Base-by-base conservation (phyloP, 2,329 filamentous ascomycete genomes). In the Fusarium papillatum region DNA sequence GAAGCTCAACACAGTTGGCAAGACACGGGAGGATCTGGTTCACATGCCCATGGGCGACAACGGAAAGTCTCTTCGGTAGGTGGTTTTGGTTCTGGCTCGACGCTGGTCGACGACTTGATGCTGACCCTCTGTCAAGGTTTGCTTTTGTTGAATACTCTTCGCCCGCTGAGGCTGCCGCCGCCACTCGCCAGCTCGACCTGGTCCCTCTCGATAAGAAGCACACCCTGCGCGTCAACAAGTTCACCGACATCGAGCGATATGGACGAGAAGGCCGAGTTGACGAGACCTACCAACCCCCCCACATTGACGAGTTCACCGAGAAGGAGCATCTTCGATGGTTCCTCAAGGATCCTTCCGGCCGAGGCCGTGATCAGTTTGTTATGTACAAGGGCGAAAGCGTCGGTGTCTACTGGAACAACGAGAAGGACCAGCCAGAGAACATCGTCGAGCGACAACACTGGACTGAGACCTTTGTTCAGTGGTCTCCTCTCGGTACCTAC, bases 381-480 rank as follows among this genome's bases (percentile, higher is more conserved):
- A 95, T 98, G 91, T 98, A 94, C 89, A 93, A 95, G 65, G 94
- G 93, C 78, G 97, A 99, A 65, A 94, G 93, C 74, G 97, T 99
- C 43, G 96, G 95, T 71, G 94, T 99, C 8, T 98, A 94, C 89
- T 99, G 96, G 96, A 98, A 98, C 88, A 98, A 97, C 89, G 97
- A 98, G 87, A 96, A 94, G 86, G 96, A 98, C 72, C 86, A 90
- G 26, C 95, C 96, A 7, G 97, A 99, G 85, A 92, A 91, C 75
- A 91, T 98, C 43, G 95, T 99, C 69, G 96, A 98, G 82, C 93
- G 97, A 78, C 93, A 94, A 81, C 95, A 97, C 89, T 99, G 97
- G 97, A 99, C 97, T 72, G 97, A 99, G 86, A 95, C 95, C 43
- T 99, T 99, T 83, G 93, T 99, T 63, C 95, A 98, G 87, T 99